Evolutionary conservation across 1,284 basidiomycete genomes (phyloP).

Genomic region (Fomitopsis schrenkii): DNA sequence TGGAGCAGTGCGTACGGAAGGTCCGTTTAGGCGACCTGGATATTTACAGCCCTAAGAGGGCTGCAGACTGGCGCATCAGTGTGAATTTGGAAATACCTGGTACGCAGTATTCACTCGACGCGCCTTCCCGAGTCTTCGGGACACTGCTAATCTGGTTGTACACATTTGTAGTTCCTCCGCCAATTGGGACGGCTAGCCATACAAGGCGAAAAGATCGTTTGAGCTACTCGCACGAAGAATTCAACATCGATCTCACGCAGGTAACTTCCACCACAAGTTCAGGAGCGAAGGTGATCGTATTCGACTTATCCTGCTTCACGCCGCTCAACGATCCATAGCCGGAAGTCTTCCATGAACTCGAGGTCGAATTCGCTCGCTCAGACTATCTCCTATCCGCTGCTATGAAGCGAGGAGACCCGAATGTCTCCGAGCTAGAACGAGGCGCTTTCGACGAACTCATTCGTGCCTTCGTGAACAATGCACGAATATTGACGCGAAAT

Average conservation of each 20-base stretch:
- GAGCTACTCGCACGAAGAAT: constrained; percentile 91
- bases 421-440: constrained; percentile 56
- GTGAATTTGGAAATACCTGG: constrained; percentile 84
- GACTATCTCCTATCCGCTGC: constrained; percentile 57
- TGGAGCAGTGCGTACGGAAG: constrained; percentile 74
- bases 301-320: background rate
- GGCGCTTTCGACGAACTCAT: constrained; percentile 76
- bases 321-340: constrained; percentile 33
- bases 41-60: constrained; percentile 77
- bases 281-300: constrained; percentile 39
- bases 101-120: constrained; percentile 31
- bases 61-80: constrained; percentile 90
- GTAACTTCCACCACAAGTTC: constrained; percentile 57
- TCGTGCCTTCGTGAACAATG: constrained; percentile 79
- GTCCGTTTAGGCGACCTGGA: constrained; percentile 85
- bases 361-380: constrained; percentile 65
- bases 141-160: too few species aligned
- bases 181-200: constrained; percentile 51
- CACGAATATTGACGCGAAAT: constrained; percentile 70
- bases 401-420: constrained; percentile 52
- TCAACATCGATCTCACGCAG: constrained; percentile 91
- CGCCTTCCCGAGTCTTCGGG: constrained; percentile 3
- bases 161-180: constrained; percentile 45
- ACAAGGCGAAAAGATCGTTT: constrained; percentile 86
- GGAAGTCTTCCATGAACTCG: constrained; percentile 67